Base-by-base conservation (phyloP, 1,284 basidiomycete genomes). In the Trichosporon sp. region DNA sequence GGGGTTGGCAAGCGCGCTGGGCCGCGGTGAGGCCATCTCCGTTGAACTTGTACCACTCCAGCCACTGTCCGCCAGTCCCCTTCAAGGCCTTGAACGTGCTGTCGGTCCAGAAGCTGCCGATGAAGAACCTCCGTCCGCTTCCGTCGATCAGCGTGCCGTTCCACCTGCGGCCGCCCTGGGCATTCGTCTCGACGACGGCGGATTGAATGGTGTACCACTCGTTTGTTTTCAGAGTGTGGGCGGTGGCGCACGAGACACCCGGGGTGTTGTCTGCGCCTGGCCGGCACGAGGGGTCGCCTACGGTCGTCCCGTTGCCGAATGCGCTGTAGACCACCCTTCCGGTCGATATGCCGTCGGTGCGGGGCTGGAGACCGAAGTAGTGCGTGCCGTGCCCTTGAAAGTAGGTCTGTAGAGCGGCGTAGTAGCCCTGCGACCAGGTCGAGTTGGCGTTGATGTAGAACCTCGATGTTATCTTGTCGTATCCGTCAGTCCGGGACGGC, bases 341-440 rank as follows among this genome's bases (percentile, higher is more conserved):
- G 19, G 40, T 56, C 19, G 29, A 60, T 3, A 9, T 6, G 16
- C 54, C 58, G 3, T 14, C 23, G 2, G 31, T n/a, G 3, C 37
- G 36, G 5, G 62, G 58, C 40, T 64, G 62, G 29, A 64, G 19
- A 23, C 62, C 62, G 34, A 64, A 64, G 40, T 64, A 64, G 16
- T 49, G 58, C 16, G 52, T n/a, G n/a, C 58, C 58, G 52, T 60
- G 37, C 7, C 58, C 58, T 19, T 13, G 14, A 31, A 63, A 63
- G 34, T 6, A 13, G 52, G 58, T 49, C 37, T 46, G 40, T 10
- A 52, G 27, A 1, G 62, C 52, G 16, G 58, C 58, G 40, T 64
- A 64, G 62, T 60, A 60, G 25, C 62, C 62, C 4, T 34, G 49
- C 19, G 19, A 36, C 29, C 37, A 37, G 7, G 52, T 34, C 1